phyloP scores from a whole-genome alignment of 371 early-diverging fungal species.

The Syncephalastrum sp. region DNA sequence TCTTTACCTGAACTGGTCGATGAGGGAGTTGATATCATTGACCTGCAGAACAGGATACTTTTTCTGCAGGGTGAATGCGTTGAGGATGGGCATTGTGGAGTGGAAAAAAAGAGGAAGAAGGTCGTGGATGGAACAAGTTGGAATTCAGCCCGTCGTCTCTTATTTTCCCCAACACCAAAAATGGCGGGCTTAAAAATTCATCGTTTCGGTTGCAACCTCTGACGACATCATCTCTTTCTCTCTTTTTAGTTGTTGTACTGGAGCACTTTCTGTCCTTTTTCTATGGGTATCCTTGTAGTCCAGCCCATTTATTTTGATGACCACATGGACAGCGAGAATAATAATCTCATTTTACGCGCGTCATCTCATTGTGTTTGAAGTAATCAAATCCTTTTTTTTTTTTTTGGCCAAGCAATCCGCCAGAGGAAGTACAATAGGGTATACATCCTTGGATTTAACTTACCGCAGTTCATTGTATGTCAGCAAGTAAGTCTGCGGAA shows the following conservation, averaged over 20 bases:
- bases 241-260: background rate
- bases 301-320: background rate
- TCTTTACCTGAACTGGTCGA: constrained; percentile 64
- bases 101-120: constrained; percentile 11
- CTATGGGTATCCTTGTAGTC: background rate
- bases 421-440: too few relatives aligned
- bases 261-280: background rate
- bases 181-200: constrained; percentile 2
- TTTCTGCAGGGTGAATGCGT: constrained; percentile 54
- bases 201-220: background rate
- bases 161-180: background rate
- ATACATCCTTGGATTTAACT: too few relatives aligned
- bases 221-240: too few relatives aligned
- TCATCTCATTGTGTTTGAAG: background rate
- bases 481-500: too few relatives aligned
- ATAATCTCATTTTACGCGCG: too few relatives aligned
- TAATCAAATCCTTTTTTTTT: background rate
- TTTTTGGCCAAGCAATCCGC: background rate
- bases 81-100: constrained; percentile 27
- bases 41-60: constrained; percentile 63
- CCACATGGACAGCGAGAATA: too few relatives aligned
- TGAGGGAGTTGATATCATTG: constrained; percentile 59
- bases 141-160: background rate
- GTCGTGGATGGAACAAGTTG: background rate
- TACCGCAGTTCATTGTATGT: too few relatives aligned